Evolutionary conservation across 164 flowering plant genomes (phyloP).

Genomic region (Euptelea pleiosperma): DNA sequence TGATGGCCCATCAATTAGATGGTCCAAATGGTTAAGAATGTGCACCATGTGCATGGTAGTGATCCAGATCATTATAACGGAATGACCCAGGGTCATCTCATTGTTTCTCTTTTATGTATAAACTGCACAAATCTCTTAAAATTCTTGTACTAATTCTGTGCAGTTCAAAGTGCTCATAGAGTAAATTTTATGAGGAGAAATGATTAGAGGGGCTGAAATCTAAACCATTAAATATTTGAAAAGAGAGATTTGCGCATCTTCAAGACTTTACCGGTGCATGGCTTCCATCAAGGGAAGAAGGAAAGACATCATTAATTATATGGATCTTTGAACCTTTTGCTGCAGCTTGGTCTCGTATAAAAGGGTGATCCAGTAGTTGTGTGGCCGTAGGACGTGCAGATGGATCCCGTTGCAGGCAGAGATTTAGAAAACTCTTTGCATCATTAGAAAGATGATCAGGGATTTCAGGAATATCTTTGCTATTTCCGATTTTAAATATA

Average conservation of each 20-base stretch:
- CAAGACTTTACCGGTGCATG: constrained; percentile 48
- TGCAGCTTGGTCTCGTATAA: constrained; percentile 57
- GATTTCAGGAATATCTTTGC: constrained; percentile 82
- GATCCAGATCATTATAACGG: too few relatives aligned
- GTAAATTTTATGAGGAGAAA: too few relatives aligned
- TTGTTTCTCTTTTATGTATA: too few relatives aligned
- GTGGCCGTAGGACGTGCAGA: constrained; percentile 68
- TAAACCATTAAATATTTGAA: not conserved
- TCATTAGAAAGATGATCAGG: constrained; percentile 74
- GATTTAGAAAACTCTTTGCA: constrained; percentile 65
- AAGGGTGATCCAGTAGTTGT: constrained; percentile 65
- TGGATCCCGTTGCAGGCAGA: constrained; percentile 86
- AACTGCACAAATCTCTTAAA: too few relatives aligned
- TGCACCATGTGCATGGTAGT: too few relatives aligned
- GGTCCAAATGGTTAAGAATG: too few relatives aligned
- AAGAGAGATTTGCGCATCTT: not conserved
- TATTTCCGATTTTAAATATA: constrained; percentile 95
- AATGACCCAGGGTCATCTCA: too few relatives aligned
- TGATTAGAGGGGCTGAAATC: too few relatives aligned
- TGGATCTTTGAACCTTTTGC: constrained; percentile 41
- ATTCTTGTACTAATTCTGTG: too few relatives aligned
- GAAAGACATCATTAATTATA: constrained; percentile 47
- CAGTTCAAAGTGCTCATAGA: too few relatives aligned
- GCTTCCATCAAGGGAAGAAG: constrained; percentile 55
- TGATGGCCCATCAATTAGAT: too few relatives aligned